Evolutionary conservation across 768 basidiomycete species (phyloP), one percentile per base, ranked within the genome.

Genomic region (Hemileccinum rubropunctum): DNA sequence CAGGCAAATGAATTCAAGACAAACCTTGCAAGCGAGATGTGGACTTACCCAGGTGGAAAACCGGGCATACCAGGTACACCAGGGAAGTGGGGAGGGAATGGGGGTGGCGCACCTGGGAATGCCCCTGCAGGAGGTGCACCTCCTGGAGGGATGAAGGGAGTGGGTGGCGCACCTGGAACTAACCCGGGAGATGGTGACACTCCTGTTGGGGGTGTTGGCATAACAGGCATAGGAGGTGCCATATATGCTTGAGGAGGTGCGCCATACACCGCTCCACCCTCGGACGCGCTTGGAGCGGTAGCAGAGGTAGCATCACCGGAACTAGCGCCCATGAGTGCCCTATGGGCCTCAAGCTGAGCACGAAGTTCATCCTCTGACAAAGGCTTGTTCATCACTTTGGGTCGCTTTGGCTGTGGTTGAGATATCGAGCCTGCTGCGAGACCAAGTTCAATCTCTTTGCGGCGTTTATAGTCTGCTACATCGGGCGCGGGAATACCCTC

Each of bases 401-500:
- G 86, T 17, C 90, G 80, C 69, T 95, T 93, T 5, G 83, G 76
- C 36, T 80, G 87, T 1, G 88, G 88, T 48, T 90, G 86, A 13
- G 87, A 84, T 55, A 91, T 92, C 7, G 86, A 81, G 6, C 89
- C 90, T 2, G 88, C 83, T 15, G 82, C 78, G 21, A 93, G 80
- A 28, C 97, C 95, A 4, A 92, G 81, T 65, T 98, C 94, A 54
- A 91, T 88, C 67, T 95, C 95, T 65, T 97, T 97, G 56, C 91
- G 85, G 45, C 92, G 87, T 65, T 91, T 95, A 78, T 95, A 98
- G 68, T 95, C 95, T 12, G 91, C 93, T 17, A 95, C 81, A 68
- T 95, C 95, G 30, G 92, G 90, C 4, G 86, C 87, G 8, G 94
- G 94, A 43, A 98, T 93, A 47, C 95, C 97, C 66, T 97, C 95